Evolutionary conservation across 805 yeast genomes (phyloP).

Genomic region (Kuraishia hungarica): DNA sequence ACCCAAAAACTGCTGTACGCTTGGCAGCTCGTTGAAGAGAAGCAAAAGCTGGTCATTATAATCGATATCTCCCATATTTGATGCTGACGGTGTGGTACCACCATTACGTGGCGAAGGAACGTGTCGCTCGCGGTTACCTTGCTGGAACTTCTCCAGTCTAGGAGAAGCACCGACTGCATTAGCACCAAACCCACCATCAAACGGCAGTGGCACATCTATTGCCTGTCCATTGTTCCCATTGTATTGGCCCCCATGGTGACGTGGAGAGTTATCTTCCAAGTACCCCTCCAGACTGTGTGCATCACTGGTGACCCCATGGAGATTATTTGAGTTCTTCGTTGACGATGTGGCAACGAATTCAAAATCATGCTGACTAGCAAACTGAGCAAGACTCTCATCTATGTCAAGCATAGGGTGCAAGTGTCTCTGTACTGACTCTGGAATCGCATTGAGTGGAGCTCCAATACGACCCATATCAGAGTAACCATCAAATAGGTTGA

Average conservation of each 20-base stretch:
- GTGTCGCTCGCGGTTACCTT: neutral
- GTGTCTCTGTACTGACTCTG: neutral
- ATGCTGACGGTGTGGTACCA: neutral
- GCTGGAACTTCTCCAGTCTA: neutral
- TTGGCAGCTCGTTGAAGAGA: slow-evolving; percentile 12
- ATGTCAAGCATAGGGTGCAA: slow-evolving; percentile 6
- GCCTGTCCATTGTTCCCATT: neutral
- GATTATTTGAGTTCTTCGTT: slow-evolving; percentile 8
- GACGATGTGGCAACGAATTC: slow-evolving; percentile 11
- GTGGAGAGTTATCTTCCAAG: neutral
- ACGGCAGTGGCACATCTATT: neutral
- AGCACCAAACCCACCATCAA: neutral
- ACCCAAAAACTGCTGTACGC: slow-evolving; percentile 11
- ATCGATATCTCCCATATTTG: neutral
- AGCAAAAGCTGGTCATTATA: slow-evolving; percentile 10
- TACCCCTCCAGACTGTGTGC: neutral
- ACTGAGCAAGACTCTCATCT: slow-evolving; percentile 8
- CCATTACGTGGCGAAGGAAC: neutral
- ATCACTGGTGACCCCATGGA: slow-evolving; percentile 1
- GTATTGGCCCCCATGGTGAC: neutral
- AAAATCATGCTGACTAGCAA: slow-evolving; percentile 10
- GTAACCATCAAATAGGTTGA: neutral
- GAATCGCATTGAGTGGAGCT: neutral
- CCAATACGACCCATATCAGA: neutral
- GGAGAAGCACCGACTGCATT: neutral